Conservation (phyloP, 208 protist genomes). For the Leishmania guyanensis region DNA sequence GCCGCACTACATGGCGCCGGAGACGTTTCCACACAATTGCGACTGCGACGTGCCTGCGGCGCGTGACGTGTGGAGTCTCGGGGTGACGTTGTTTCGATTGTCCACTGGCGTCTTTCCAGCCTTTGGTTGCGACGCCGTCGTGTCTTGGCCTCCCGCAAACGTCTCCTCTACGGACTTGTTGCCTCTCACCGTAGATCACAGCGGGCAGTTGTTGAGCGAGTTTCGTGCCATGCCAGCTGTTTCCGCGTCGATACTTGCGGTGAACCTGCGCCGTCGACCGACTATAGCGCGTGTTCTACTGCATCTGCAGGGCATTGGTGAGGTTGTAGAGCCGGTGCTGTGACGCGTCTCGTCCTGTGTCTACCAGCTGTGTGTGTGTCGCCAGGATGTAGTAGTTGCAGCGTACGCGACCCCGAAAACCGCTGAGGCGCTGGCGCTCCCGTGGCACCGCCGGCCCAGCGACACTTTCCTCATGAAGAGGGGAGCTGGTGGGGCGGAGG, state of each 20-base stretch:
- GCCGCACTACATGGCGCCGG: conserved; percentile 13
- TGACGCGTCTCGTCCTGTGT: background rate
- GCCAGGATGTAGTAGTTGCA: background rate
- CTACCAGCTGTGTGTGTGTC: background rate
- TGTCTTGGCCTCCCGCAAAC: background rate
- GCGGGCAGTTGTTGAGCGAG: background rate
- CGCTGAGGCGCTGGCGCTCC: background rate
- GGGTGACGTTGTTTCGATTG: conserved; percentile 15
- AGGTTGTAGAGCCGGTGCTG: background rate
- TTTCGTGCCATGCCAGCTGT: background rate
- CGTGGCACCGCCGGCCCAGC: background rate
- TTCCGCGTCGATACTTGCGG: background rate
- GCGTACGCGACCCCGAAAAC: background rate
- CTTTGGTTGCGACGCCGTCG: background rate
- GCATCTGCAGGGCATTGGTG: background rate
- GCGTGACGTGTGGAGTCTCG: conserved; percentile 28
- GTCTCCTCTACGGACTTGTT: background rate
- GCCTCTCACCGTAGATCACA: background rate
- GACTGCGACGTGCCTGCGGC: conserved; percentile 3
- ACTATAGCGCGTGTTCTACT: background rate
- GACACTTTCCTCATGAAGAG: conserved; percentile 1
- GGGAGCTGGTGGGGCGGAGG: background rate
- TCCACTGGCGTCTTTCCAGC: background rate
- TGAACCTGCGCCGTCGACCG: background rate
- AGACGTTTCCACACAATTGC: background rate